These are phyloP conservation scores for Penicillium ucsense DNA, from an alignment of 495 filamentous ascomycete species.

Conservation along the genomic window DNA sequence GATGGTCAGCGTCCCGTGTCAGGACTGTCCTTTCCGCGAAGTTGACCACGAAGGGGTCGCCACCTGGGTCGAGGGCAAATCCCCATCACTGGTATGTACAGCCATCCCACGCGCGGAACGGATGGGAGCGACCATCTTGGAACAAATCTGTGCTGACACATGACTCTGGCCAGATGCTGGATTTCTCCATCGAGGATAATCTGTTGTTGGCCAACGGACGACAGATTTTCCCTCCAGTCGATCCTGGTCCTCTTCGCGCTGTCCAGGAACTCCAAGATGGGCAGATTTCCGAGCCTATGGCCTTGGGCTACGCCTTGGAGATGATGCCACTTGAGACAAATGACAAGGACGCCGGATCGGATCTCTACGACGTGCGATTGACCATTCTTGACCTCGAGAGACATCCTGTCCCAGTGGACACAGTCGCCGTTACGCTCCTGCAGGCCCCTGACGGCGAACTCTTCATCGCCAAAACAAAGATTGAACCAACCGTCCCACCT, in stretches of 20 bases:
- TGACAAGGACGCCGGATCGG: constrained; percentile 18
- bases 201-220: constrained; percentile 37
- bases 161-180: constrained; percentile 20
- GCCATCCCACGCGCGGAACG: neutral
- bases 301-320: constrained; percentile 35
- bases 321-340: constrained; percentile 25
- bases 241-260: constrained; percentile 24
- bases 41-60: constrained; percentile 20
- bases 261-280: constrained; percentile 29
- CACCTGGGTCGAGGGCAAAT: constrained; percentile 28
- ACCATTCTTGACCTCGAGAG: constrained; percentile 40
- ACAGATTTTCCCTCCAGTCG: constrained; percentile 39
- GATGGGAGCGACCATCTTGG: too few species aligned
- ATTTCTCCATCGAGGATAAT: constrained; percentile 34
- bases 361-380: constrained; percentile 32
- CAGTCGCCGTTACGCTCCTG: constrained; percentile 35
- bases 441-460: constrained; percentile 26
- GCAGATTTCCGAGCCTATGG: constrained; percentile 24
- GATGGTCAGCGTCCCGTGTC: constrained; percentile 32
- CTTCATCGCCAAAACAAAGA: constrained; percentile 26
- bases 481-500: constrained; percentile 26
- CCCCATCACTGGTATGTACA: constrained; percentile 29
- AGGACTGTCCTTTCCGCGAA: constrained; percentile 37
- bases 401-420: constrained; percentile 41
- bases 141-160: too few species aligned